Evolutionary conservation across 352 stramenopile species (phyloP).

Genomic region (Globisporangium nunn): DNA sequence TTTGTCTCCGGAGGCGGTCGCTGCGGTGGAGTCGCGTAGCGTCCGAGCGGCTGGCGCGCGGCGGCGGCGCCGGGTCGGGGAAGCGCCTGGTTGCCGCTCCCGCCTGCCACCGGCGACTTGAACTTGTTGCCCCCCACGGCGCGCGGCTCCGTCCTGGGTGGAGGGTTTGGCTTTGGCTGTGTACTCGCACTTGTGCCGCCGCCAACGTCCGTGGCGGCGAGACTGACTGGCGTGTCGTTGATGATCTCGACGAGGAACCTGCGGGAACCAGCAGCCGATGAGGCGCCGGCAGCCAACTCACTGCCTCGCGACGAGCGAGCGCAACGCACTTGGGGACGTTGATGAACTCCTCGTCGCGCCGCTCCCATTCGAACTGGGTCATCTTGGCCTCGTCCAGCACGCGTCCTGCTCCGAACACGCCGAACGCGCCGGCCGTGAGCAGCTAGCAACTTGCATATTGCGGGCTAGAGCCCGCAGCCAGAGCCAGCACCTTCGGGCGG

Average conservation of each 20-base stretch:
- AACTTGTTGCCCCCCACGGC: slow-evolving; percentile 23
- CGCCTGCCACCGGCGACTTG: slow-evolving; percentile 14
- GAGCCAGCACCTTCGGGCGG: slow-evolving; percentile 23
- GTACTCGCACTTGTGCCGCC: not conserved
- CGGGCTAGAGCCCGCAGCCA: not conserved
- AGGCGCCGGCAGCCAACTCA: no score
- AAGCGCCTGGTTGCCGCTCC: not conserved
- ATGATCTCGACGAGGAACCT: slow-evolving; percentile 74
- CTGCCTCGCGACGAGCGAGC: not conserved
- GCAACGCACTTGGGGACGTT: slow-evolving; percentile 39
- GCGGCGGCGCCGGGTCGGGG: slow-evolving; percentile 15
- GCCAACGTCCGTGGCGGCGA: not conserved
- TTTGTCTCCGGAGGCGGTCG: not conserved
- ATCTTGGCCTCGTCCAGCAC: slow-evolving; percentile 56
- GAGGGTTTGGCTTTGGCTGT: not conserved
- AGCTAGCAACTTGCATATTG: not conserved
- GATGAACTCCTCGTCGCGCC: slow-evolving; percentile 58
- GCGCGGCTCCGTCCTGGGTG: not conserved
- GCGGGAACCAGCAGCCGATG: not conserved
- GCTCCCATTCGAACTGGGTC: slow-evolving; percentile 40
- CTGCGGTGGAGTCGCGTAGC: not conserved
- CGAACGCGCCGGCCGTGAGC: not conserved
- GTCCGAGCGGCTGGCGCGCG: slow-evolving; percentile 11
- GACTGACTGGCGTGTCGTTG: slow-evolving; percentile 42
- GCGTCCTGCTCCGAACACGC: slow-evolving; percentile 19